phyloP scores from a whole-genome alignment of 2,329 filamentous ascomycete species.

The Phaeosphaeria sp. region DNA sequence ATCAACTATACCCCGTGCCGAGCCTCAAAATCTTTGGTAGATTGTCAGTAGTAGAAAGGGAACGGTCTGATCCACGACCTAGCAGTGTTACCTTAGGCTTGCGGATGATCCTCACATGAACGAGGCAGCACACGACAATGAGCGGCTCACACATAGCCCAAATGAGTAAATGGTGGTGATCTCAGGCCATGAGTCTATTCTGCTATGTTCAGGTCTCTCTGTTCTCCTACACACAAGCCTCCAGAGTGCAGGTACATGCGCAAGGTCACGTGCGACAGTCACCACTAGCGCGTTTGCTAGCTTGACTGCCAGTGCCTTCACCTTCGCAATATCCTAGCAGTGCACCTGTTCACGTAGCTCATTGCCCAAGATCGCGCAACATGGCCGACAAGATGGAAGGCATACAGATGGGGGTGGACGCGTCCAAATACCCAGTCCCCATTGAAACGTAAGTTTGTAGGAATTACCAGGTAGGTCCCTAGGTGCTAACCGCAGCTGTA shows the following conservation, averaged over 20 bases:
- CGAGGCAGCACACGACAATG: no score
- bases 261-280: background rate
- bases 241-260: background rate
- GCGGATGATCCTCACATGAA: no score
- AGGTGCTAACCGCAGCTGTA: slow-evolving; percentile 35
- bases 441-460: slow-evolving; percentile 43
- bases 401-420: slow-evolving; percentile 27
- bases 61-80: background rate
- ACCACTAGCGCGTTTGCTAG: slow-evolving; percentile 21
- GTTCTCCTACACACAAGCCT: background rate
- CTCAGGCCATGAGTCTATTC: background rate
- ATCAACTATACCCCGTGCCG: background rate
- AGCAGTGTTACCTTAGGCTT: no score
- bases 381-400: slow-evolving; percentile 49
- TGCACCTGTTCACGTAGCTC: background rate
- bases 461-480: slow-evolving; percentile 19
- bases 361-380: slow-evolving; percentile 9
- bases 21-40: background rate
- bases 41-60: background rate
- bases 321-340: background rate
- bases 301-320: slow-evolving; percentile 13
- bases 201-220: background rate
- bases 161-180: no score
- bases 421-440: slow-evolving; percentile 42
- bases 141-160: no score